A percentile compares a stretch with the other conserved stretches of the same genome.
These are phyloP conservation scores for Microascus cirrosus DNA, from an alignment of 2,329 filamentous ascomycete species.

Conservation along the genomic window DNA sequence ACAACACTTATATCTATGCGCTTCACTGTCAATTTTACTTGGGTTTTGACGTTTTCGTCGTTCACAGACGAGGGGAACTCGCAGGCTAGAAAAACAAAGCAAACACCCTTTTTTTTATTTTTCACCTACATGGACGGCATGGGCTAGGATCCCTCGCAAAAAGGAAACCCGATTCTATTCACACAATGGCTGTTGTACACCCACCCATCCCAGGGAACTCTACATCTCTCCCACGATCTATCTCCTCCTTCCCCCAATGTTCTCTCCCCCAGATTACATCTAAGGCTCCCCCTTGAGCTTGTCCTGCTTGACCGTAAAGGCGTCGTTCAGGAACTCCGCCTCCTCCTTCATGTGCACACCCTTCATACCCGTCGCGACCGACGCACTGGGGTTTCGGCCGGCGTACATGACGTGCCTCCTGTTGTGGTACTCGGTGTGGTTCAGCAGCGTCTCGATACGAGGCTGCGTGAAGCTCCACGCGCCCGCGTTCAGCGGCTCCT, in stretches of 20 bases:
- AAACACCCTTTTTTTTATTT: neutral
- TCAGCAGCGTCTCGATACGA: slow-evolving; percentile 90
- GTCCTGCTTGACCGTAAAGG: slow-evolving; percentile 54
- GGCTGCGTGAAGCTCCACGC: slow-evolving; percentile 97
- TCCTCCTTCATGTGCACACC: slow-evolving; percentile 83
- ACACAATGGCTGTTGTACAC: neutral
- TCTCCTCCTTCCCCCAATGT: neutral
- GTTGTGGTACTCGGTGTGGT: slow-evolving; percentile 85
- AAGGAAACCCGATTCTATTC: neutral
- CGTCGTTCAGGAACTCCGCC: slow-evolving; percentile 62
- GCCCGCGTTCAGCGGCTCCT: slow-evolving; percentile 95
- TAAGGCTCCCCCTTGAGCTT: slow-evolving; percentile 52
- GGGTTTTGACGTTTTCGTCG: neutral
- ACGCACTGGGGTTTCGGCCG: slow-evolving; percentile 84
- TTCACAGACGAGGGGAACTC: neutral
- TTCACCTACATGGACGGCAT: neutral
- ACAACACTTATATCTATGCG: neutral
- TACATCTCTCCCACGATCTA: neutral
- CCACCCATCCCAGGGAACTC: neutral
- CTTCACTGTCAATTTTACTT: neutral
- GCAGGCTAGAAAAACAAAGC: neutral
- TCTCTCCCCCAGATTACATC: neutral
- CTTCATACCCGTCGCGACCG: slow-evolving; percentile 90
- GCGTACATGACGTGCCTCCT: slow-evolving; percentile 96
- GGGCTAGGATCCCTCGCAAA: neutral